These are phyloP conservation scores for Pythium scleroteichum DNA, from an alignment of 352 stramenopile species.

Conservation along the genomic window DNA sequence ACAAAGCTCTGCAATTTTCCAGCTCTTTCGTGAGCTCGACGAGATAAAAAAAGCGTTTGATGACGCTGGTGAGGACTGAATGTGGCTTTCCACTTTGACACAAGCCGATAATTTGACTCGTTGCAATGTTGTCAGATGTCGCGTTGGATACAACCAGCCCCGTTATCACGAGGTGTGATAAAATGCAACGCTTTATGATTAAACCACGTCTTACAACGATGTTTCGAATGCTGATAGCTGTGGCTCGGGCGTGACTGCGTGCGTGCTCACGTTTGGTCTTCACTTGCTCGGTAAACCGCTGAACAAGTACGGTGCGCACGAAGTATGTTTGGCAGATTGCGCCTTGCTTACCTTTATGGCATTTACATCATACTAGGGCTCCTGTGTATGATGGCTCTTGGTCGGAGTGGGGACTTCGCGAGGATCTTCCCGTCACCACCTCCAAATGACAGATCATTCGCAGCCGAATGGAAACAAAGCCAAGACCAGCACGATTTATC, in stretches of 20 bases:
- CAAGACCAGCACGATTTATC: not conserved
- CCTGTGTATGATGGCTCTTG: constrained; percentile 91
- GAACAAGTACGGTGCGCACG: constrained; percentile 47
- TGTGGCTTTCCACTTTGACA: not conserved
- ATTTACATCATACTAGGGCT: too few relatives aligned
- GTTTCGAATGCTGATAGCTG: constrained; percentile 41
- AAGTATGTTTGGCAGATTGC: not conserved
- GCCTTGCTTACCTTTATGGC: not conserved
- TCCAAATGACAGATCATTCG: constrained; percentile 12
- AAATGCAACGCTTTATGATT: not conserved
- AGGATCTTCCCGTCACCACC: constrained; percentile 57
- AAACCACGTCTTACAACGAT: not conserved
- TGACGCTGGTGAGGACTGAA: constrained; percentile 47
- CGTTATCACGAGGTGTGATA: constrained; percentile 69
- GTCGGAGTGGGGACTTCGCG: constrained; percentile 80
- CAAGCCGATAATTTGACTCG: not conserved
- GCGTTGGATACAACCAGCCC: constrained; percentile 57
- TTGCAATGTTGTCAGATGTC: constrained; percentile 34
- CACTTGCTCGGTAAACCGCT: constrained; percentile 66
- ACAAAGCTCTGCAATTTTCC: not conserved
- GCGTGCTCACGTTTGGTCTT: constrained; percentile 63
- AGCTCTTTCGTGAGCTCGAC: constrained; percentile 73
- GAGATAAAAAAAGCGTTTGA: constrained; percentile 83
- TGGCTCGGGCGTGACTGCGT: constrained; percentile 72
- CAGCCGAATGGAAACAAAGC: not conserved